Conservation (phyloP, 208 protist genomes). For the Trypanosoma cruzi region DNA sequence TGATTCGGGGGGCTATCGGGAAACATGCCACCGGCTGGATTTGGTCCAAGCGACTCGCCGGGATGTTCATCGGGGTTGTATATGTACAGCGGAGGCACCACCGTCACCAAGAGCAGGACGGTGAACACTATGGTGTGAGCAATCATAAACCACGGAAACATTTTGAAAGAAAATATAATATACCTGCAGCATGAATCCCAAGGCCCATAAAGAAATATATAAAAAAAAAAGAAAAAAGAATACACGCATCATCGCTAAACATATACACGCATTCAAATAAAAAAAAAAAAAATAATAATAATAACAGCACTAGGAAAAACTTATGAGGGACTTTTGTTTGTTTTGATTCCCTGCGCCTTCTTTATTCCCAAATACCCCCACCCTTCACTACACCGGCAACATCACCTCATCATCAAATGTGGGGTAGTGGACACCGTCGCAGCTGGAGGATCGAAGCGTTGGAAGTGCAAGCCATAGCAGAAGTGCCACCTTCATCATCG, state of each 20-base stretch:
- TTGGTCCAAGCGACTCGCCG: conserved; percentile 36
- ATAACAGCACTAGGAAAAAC: too few species aligned
- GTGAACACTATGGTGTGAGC: conserved; percentile 57
- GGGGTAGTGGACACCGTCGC: conserved; percentile 75
- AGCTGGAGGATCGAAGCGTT: conserved; percentile 38
- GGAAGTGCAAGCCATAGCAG: conserved; percentile 62
- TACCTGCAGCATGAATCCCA: too few species aligned
- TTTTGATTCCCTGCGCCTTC: conserved; percentile 12
- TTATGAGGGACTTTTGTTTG: neutral
- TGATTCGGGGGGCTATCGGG: conserved; percentile 32
- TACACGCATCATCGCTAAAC: too few species aligned
- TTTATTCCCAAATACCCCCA: too few species aligned
- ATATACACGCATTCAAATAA: too few species aligned
- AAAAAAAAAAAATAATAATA: too few species aligned
- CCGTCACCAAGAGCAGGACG: conserved; percentile 43
- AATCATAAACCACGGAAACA: conserved; percentile 22
- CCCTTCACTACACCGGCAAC: conserved; percentile 21
- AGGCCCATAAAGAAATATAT: too few species aligned
- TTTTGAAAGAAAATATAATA: too few species aligned
- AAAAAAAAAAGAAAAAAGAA: conserved; percentile 26
- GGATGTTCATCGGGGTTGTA: conserved; percentile 42
- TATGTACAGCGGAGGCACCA: conserved; percentile 71
- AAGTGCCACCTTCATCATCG: conserved; percentile 21
- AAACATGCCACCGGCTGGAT: conserved; percentile 43
- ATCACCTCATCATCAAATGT: conserved; percentile 47